phyloP scores from a whole-genome alignment of 2,329 filamentous ascomycete genomes.

The Arachnopeziza araneosa region DNA sequence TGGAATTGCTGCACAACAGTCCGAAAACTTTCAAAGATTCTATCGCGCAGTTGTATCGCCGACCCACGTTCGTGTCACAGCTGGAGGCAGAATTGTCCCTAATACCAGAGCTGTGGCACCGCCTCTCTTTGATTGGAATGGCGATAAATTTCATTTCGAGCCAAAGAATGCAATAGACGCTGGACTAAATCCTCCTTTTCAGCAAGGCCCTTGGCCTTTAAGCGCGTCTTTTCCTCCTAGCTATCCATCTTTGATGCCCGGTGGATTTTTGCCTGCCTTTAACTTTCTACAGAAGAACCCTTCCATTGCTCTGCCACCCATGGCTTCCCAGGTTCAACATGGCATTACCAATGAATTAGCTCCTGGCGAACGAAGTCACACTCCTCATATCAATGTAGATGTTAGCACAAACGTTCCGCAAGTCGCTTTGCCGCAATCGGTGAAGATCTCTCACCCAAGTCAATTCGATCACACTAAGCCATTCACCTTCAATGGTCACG shows the following conservation, averaged over 20 bases:
- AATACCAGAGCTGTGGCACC: conserved; percentile 45
- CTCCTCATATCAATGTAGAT: conserved; percentile 5
- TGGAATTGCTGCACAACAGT: conserved; percentile 48
- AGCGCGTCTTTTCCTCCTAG: conserved; percentile 5
- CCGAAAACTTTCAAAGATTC: conserved; percentile 62
- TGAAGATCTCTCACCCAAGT: conserved; percentile 30
- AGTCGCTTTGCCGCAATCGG: conserved; percentile 13
- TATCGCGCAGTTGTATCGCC: conserved; percentile 64
- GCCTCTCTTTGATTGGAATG: conserved; percentile 25
- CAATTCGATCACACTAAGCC: conserved; percentile 32
- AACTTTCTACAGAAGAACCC: conserved; percentile 13
- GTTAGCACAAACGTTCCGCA: background rate
- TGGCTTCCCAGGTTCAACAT: conserved; percentile 9
- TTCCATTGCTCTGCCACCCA: conserved; percentile 4
- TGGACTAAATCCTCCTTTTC: conserved; percentile 1
- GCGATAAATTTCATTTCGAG: conserved; percentile 23
- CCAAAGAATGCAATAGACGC: conserved; percentile 2
- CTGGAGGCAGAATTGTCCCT: conserved; percentile 61
- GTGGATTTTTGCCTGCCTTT: conserved; percentile 13
- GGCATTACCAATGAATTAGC: background rate
- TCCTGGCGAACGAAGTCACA: background rate
- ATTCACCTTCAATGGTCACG: conserved; percentile 30
- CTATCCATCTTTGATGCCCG: conserved; percentile 14
- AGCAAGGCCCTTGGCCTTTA: conserved; percentile 7
- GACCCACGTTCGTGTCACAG: conserved; percentile 61